Base-by-base conservation (phyloP, 768 basidiomycete species). In the Phallus indusiatus region DNA sequence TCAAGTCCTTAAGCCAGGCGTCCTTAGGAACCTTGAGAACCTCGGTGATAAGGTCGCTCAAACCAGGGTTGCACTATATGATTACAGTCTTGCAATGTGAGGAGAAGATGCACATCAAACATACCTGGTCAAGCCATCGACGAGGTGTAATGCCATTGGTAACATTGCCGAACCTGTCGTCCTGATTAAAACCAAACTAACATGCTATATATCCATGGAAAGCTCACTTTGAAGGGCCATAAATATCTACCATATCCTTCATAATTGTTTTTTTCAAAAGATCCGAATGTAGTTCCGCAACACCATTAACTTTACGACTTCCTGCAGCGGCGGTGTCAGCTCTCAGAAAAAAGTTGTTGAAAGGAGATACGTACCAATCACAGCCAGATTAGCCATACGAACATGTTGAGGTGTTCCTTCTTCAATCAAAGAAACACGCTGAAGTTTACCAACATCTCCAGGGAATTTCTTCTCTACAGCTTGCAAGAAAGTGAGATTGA, bases 111-210 rank as follows among this genome's bases (percentile, higher is more conserved):
- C 7, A 28, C 7, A 28, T 28, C 9, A 42, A 18, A 33, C 64
- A 6, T 59, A 81, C 81, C 69, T 88, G 88, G 64, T 92, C 87
- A 53, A 94, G 82, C 91, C 90, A 96, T 63, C 95, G 83, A 63
- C 95, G 88, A 53, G 90, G 92, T 20, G 93, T 96, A 63, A 96
- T 80, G 60, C 94, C 95, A 68, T 97, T 99, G 46, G 94, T 97
- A 53, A 97, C 91, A 68, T 95, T 93, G 22, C 81, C 80, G 66
- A 89, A 92, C 68, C 84, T 84, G 52, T 35, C 42, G 22, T 17
- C 22, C 49, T 55, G 60, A 14, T 63, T 66, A 49, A 67, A 62
- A 54, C 20, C 24, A 14, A 50, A 36, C 22, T 2, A 42, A 22
- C n/a, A 12, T 18, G 20, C 61, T n/a, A 53, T 34, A 14, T 17